phyloP scores from a whole-genome alignment of 371 early-diverging fungal species.

The Syncephalis fuscata region DNA sequence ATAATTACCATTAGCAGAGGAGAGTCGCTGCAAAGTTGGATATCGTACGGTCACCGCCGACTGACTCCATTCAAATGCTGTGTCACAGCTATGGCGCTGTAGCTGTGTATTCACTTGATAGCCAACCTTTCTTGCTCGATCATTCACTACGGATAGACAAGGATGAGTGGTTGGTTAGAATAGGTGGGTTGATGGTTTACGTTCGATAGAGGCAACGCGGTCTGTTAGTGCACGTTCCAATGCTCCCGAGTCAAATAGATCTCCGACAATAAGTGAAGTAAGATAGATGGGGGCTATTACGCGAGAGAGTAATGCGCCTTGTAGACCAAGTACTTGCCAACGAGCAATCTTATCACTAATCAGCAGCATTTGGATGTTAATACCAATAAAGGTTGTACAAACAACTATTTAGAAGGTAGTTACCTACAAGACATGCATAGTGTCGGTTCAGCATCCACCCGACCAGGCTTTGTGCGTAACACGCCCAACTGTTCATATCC shows the following conservation, averaged over 20 bases:
- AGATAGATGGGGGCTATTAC: slow-evolving; percentile 53
- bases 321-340: slow-evolving; percentile 67
- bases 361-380: too few species aligned
- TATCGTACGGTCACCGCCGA: too few species aligned
- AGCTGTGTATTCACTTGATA: too few species aligned
- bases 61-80: too few species aligned
- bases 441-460: slow-evolving; percentile 59
- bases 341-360: slow-evolving; percentile 71
- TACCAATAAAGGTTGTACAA: neutral
- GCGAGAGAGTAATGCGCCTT: slow-evolving; percentile 42
- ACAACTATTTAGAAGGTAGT: neutral
- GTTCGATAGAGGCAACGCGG: slow-evolving; percentile 9
- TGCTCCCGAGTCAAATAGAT: slow-evolving; percentile 34
- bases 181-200: too few species aligned
- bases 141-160: too few species aligned
- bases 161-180: too few species aligned
- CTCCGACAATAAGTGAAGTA: slow-evolving; percentile 38
- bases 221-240: slow-evolving; percentile 42
- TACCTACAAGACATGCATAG: slow-evolving; percentile 72
- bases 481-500: slow-evolving; percentile 29
- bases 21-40: too few species aligned
- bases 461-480: slow-evolving; percentile 68
- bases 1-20: too few species aligned
- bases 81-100: too few species aligned
- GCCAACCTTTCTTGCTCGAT: too few species aligned